These are phyloP conservation scores for Saccharomycopsis sp. DNA, from an alignment of 805 yeast species.

Conservation along the genomic window DNA sequence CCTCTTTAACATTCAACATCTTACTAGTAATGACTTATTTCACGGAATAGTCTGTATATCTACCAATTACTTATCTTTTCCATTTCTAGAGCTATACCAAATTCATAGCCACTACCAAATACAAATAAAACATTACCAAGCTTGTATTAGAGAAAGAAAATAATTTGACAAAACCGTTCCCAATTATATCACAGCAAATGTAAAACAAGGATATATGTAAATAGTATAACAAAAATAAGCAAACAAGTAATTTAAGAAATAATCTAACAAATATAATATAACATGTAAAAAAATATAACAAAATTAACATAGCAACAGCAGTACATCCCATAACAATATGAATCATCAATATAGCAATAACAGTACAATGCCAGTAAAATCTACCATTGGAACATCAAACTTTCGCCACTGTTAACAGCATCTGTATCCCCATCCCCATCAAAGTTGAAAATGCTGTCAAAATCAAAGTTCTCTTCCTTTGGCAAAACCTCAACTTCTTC, in stretches of 20 bases:
- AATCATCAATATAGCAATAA: background rate
- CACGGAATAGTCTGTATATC: too few relatives aligned
- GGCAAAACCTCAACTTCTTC: slow-evolving; percentile 4
- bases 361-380: background rate
- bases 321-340: background rate
- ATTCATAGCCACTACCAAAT: too few relatives aligned
- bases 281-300: background rate
- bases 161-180: too few relatives aligned
- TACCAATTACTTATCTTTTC: too few relatives aligned
- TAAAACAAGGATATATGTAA: background rate
- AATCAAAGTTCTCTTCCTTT: slow-evolving; percentile 17
- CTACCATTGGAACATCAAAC: slow-evolving; percentile 1
- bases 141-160: too few relatives aligned
- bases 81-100: too few relatives aligned
- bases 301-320: background rate
- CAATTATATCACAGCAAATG: background rate
- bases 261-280: too few relatives aligned
- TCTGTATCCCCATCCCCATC: slow-evolving; percentile 19
- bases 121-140: too few relatives aligned
- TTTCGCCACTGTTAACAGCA: slow-evolving; percentile 2
- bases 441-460: slow-evolving; percentile 20
- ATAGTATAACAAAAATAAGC: background rate
- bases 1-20: too few relatives aligned
- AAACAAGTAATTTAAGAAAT: background rate
- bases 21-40: too few relatives aligned